Evolutionary conservation across 2,329 filamentous ascomycete species (phyloP), one percentile per base, ranked within the genome.

Genomic region (Plectosphaerella cucumerina): DNA sequence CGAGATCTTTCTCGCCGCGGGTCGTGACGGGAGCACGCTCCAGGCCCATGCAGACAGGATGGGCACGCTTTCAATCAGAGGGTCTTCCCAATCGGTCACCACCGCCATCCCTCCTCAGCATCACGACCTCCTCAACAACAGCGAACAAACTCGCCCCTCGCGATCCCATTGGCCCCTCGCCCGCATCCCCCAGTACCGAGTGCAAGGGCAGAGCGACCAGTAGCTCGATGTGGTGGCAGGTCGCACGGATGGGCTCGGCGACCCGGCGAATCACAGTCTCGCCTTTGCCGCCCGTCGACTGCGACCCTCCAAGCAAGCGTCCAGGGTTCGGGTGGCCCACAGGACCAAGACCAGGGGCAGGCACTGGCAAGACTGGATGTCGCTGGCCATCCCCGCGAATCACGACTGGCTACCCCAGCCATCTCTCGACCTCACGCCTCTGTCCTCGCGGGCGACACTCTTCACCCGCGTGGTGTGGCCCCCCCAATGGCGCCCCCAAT

Each of bases 241-340:
- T 51, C 50, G 48, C 51, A 47, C 37, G 23, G 48, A 48, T 44
- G 47, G 51, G 56, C 53, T 52, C 56, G 34, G 33, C 14, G 15
- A 18, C 44, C 9, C 26, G 49, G 47, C 62, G 53, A 64, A 64
- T 64, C 51, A 61, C 17, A 21, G 23, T 12, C 44, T 22, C 21
- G 34, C 11, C 47, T 26, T 65, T 63, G 49, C 60, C 63, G 63
- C 63, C 63, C 59, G 53, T 51, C 50, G 43, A 57, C 55, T 53
- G 53, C 17, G 20, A 46, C 35, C 18, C 35, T 42, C 26, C 48
- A 31, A 52, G 14, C 41, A 21, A 49, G 39, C 46, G 45, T 47
- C 53, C 53, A 49, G 52, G 23, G 37, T 42, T 46, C 45, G n/a
- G 39, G 20, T 52, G 33, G 31, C 35, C 49, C 42, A 34, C 47